Evolutionary conservation across 805 yeast species (phyloP), one percentile per base, ranked within the genome.

Genomic region (Wickerhamiella sorbophila): DNA sequence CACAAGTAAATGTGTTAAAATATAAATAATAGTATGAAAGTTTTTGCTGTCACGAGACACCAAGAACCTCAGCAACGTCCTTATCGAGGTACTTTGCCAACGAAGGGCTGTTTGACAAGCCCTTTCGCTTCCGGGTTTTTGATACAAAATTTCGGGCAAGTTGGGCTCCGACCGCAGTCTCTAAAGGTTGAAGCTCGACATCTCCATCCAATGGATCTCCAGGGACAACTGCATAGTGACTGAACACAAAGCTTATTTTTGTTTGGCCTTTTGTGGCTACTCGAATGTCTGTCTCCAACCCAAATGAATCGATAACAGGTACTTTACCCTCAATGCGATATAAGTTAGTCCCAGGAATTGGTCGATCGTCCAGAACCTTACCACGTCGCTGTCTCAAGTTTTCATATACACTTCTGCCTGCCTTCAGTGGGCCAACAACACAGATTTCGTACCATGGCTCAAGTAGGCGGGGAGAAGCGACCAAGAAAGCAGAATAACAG

Each of bases 281-380:
- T 47, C 95, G 61, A 26, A 91, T 61, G 57, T 91, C 98, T 0
- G 94, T 75, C 54, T 84, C 95, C 37, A 91, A 67, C 0, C 97
- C 98, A 41, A 79, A 65, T 1, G 95, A 79, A 48, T 91, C 98
- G 37, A 91, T 81, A 1, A 83, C 91, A 0, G 98, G 98, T 0
- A 91, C 63, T 24, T 58, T 60, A 0, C 87, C 95, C 32, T 62
- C 62, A 0, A 85, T 62, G 44, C 64, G 68, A 51, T 67, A 74
- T 8, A 88, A 59, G 10, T 74, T 80, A 0, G 97, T 77, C 0
- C 84, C 95, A 0, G 75, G 76, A 18, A 88, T 72, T 2, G 84
- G 75, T 0, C 45, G 47, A 29, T 69, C 72, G 0, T 56, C 54
- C 4, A 64, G 46, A 3, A 69, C 62, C 3, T 65, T 65, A 3